Evolutionary conservation across 2,329 filamentous ascomycete species (phyloP).

Genomic region (Colletotrichum chrysophilum): DNA sequence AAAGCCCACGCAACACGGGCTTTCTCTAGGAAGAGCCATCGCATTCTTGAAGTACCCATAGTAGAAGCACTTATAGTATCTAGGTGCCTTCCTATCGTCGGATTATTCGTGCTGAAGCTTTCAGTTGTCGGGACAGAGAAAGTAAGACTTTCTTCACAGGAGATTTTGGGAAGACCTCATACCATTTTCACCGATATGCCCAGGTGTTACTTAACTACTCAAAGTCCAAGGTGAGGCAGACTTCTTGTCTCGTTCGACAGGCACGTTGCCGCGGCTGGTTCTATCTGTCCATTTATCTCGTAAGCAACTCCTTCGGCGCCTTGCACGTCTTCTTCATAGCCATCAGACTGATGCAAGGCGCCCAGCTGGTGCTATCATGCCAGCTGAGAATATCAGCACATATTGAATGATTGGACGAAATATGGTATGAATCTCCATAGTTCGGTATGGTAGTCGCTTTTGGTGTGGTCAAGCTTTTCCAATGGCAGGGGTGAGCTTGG

Average conservation of each 20-base stretch:
- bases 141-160: fast-evolving
- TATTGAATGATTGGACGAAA: fast-evolving
- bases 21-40: no score
- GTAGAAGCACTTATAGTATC: no score
- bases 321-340: fast-evolving
- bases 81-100: fast-evolving
- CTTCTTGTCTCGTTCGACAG: fast-evolving
- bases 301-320: not conserved
- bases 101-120: fast-evolving
- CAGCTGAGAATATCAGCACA: not conserved
- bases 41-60: fast-evolving
- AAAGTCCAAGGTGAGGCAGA: no score
- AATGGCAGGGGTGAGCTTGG: not conserved
- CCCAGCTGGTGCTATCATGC: fast-evolving
- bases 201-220: no score
- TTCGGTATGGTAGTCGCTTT: fast-evolving
- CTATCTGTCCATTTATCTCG: not conserved
- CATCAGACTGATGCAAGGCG: not conserved
- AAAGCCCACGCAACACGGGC: no score
- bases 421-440: fast-evolving
- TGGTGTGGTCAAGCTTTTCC: not conserved
- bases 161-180: not conserved
- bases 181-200: no score
- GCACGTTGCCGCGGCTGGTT: fast-evolving
- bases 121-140: not conserved